These are phyloP conservation scores for Dactylellina parvicollis DNA, from an alignment of 2,329 filamentous ascomycete genomes.

Conservation along the genomic window DNA sequence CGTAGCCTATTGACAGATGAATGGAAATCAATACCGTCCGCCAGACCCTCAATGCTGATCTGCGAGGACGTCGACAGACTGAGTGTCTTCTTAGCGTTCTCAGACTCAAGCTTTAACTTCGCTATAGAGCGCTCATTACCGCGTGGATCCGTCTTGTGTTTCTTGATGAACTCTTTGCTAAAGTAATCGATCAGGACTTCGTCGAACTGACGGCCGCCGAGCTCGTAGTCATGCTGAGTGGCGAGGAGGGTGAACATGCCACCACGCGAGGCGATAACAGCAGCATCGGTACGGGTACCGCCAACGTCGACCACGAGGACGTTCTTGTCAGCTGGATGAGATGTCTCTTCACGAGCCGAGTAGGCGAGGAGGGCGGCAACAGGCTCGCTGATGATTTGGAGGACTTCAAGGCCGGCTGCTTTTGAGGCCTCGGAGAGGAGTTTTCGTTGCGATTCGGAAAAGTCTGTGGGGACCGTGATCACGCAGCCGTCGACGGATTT, in stretches of 20 bases:
- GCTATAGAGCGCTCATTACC: slow-evolving; percentile 82
- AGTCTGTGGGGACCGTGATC: slow-evolving; percentile 93
- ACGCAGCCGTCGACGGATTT: slow-evolving; percentile 95
- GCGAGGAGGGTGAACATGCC: slow-evolving; percentile 97
- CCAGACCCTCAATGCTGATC: slow-evolving; percentile 91
- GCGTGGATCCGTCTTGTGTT: slow-evolving; percentile 88
- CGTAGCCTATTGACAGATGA: slow-evolving; percentile 91
- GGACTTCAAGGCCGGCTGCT: slow-evolving; percentile 82
- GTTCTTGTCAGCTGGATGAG: slow-evolving; percentile 80
- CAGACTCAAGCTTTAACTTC: slow-evolving; percentile 90
- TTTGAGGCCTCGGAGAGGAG: slow-evolving; percentile 81
- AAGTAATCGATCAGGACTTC: slow-evolving; percentile 94
- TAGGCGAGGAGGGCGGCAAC: slow-evolving; percentile 89
- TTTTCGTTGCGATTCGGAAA: slow-evolving; percentile 83
- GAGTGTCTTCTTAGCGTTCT: slow-evolving; percentile 90
- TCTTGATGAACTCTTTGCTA: slow-evolving; percentile 98
- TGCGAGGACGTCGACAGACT: slow-evolving; percentile 86
- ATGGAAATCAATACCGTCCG: slow-evolving; percentile 88
- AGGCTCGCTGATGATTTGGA: slow-evolving; percentile 93
- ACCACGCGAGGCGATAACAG: slow-evolving; percentile 87
- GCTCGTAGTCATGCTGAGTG: slow-evolving; percentile 94
- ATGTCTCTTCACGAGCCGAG: slow-evolving; percentile 71
- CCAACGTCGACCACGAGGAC: slow-evolving; percentile 92
- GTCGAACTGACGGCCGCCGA: slow-evolving; percentile 85
- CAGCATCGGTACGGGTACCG: slow-evolving; percentile 89